phyloP scores from a whole-genome alignment of 1,284 basidiomycete genomes.

The Trametes polyzona region DNA sequence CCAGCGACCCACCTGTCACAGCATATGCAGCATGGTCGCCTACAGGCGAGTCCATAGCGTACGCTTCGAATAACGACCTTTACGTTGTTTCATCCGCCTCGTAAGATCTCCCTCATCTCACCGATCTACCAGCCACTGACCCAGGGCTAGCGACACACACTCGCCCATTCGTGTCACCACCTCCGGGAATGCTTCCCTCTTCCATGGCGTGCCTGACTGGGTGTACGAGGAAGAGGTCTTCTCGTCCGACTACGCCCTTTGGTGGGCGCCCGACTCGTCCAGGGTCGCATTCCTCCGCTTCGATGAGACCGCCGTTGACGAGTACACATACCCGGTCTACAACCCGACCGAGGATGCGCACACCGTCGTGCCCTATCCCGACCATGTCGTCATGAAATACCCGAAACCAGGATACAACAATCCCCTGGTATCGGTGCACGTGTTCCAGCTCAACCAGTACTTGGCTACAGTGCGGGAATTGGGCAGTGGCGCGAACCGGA shows the following conservation, averaged over 20 bases:
- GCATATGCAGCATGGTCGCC: conserved; percentile 88
- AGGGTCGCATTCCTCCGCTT: conserved; percentile 86
- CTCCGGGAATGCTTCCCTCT: conserved; percentile 82
- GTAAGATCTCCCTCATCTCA: conserved; percentile 41
- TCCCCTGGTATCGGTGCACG: conserved; percentile 83
- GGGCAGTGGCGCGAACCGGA: conserved; percentile 26
- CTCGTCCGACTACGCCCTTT: conserved; percentile 73
- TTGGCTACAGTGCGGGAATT: conserved; percentile 37
- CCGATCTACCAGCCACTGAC: not conserved
- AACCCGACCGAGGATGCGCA: conserved; percentile 77
- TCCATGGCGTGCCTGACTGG: conserved; percentile 97
- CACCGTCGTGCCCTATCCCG: conserved; percentile 79
- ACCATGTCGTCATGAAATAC: conserved; percentile 82
- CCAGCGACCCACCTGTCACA: conserved; percentile 68
- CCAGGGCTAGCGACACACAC: conserved; percentile 38
- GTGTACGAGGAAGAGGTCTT: conserved; percentile 97
- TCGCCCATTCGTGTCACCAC: conserved; percentile 79
- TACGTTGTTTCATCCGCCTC: conserved; percentile 73
- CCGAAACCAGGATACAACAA: conserved; percentile 93
- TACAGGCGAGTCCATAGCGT: conserved; percentile 80
- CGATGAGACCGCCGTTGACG: conserved; percentile 88
- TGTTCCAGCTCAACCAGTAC: conserved; percentile 73
- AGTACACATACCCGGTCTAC: conserved; percentile 89
- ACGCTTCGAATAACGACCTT: conserved; percentile 82
- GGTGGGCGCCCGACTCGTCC: conserved; percentile 88